Percentiles rank a stretch among this genome's conserved stretches.
These are phyloP conservation scores for Nissolia schottii DNA, from an alignment of 306 rosid species.

Conservation along the genomic window DNA sequence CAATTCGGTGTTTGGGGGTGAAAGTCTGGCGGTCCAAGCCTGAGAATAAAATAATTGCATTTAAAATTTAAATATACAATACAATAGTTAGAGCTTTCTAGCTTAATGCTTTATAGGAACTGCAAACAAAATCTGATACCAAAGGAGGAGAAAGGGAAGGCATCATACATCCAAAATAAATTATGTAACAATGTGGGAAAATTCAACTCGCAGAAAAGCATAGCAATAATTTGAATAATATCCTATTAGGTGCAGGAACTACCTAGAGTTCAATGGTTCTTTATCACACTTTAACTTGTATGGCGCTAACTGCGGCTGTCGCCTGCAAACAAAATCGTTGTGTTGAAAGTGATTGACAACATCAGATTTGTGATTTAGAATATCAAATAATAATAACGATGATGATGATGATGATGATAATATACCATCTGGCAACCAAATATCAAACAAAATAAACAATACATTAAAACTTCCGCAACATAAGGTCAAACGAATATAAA, in stretches of 20 bases:
- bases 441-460: neutral
- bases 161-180: neutral
- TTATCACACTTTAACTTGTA: slow-evolving; percentile 94
- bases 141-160: neutral
- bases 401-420: too few relatives aligned
- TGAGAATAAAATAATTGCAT: slow-evolving; percentile 37
- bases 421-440: neutral
- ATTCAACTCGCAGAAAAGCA: neutral
- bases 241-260: slow-evolving; percentile 24
- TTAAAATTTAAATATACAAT: neutral
- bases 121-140: neutral
- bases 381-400: neutral
- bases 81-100: neutral
- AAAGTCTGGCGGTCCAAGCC: slow-evolving; percentile 94
- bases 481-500: neutral
- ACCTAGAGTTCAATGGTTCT: slow-evolving; percentile 80
- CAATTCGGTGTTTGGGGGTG: slow-evolving; percentile 86
- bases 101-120: neutral
- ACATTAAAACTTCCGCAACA: neutral
- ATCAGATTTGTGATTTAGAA: slow-evolving; percentile 7
- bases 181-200: neutral
- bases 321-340: slow-evolving; percentile 52
- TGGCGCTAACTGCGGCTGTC: slow-evolving; percentile 56
- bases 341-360: slow-evolving; percentile 9
- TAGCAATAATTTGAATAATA: neutral